These are phyloP conservation scores for Ramalina intermedia DNA, from an alignment of 495 filamentous ascomycete species.

Conservation along the genomic window DNA sequence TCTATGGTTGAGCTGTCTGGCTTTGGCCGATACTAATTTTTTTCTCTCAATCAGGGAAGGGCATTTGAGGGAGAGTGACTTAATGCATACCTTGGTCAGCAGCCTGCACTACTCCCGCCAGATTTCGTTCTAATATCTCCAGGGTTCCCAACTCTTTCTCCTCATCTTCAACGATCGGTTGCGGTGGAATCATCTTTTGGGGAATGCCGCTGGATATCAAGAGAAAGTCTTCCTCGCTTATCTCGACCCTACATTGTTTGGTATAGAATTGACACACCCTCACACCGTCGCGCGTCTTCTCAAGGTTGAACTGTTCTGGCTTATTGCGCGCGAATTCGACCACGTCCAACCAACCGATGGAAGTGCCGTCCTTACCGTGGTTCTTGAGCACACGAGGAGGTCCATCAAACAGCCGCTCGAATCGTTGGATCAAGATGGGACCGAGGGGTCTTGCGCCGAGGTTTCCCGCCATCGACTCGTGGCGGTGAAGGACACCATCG, in stretches of 20 bases:
- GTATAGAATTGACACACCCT: slow-evolving; percentile 68
- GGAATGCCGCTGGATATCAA: slow-evolving; percentile 68
- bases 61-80: slow-evolving; percentile 8
- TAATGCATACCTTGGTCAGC: slow-evolving; percentile 57
- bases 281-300: slow-evolving; percentile 48
- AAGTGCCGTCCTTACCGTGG: slow-evolving; percentile 46
- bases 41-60: neutral
- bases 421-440: slow-evolving; percentile 68
- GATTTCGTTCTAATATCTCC: slow-evolving; percentile 65
- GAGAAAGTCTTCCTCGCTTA: slow-evolving; percentile 74
- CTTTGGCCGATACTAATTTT: slow-evolving; percentile 50
- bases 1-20: slow-evolving; percentile 69
- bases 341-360: slow-evolving; percentile 68
- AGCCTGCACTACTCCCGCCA: slow-evolving; percentile 59
- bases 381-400: slow-evolving; percentile 54
- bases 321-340: slow-evolving; percentile 72
- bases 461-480: slow-evolving; percentile 75
- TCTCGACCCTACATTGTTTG: slow-evolving; percentile 69
- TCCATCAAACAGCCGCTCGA: slow-evolving; percentile 74
- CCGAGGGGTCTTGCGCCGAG: slow-evolving; percentile 71
- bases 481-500: slow-evolving; percentile 66
- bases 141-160: slow-evolving; percentile 69
- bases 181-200: slow-evolving; percentile 69
- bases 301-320: slow-evolving; percentile 63
- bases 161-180: slow-evolving; percentile 75